phyloP scores from a whole-genome alignment of 164 flowering plant species.

The Vitis rotundifolia region DNA sequence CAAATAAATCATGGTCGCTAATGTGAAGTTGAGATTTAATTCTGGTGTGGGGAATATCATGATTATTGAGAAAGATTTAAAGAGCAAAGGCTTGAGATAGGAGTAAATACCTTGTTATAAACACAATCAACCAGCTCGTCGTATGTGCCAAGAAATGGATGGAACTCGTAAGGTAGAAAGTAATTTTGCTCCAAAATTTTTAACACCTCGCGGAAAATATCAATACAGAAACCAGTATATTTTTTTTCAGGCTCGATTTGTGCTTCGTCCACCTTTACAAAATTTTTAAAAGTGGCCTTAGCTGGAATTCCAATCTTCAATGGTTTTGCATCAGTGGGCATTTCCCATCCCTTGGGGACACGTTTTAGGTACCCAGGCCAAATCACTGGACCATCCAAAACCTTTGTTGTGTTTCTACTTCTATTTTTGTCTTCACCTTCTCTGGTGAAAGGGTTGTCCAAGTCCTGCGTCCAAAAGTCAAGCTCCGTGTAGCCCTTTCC shows the following conservation, averaged over 20 bases:
- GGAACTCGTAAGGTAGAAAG: slow-evolving; percentile 23
- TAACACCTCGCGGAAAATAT: slow-evolving; percentile 28
- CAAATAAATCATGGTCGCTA: no score
- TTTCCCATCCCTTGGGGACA: slow-evolving; percentile 48
- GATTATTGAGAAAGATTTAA: neutral
- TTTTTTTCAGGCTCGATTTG: neutral
- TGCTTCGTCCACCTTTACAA: slow-evolving; percentile 23
- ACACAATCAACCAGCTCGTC: slow-evolving; percentile 21
- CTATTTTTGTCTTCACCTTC: no score
- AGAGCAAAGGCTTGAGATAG: neutral
- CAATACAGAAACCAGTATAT: slow-evolving; percentile 36
- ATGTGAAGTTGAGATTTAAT: no score
- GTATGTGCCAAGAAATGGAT: slow-evolving; percentile 15
- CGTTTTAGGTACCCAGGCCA: no score
- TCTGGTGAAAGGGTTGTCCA: no score
- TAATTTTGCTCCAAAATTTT: slow-evolving; percentile 6
- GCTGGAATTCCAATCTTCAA: slow-evolving; percentile 44
- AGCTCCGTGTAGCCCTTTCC: no score
- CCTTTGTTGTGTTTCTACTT: no score
- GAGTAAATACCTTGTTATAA: slow-evolving; percentile 22
- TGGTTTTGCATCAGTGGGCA: slow-evolving; percentile 19
- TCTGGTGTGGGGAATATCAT: no score
- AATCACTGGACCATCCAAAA: no score
- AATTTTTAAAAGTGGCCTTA: slow-evolving; percentile 20
- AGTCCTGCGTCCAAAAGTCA: no score